Evolutionary conservation across 2,329 filamentous ascomycete genomes (phyloP).

Genomic region (Ramularia endophylla): DNA sequence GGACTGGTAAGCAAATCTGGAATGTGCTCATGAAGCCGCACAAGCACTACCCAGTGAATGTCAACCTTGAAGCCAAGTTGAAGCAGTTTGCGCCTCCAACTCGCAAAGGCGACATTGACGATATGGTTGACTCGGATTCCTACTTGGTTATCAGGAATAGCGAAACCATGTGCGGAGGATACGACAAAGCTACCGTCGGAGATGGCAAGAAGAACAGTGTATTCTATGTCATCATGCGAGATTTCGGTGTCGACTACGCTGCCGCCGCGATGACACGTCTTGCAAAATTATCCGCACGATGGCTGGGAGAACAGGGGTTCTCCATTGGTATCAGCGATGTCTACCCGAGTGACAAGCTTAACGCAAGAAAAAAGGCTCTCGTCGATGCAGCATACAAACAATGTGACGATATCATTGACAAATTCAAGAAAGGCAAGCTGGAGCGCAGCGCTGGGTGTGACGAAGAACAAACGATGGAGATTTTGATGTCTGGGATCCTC

Average conservation of each 20-base stretch:
- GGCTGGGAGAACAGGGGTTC: constrained; percentile 85
- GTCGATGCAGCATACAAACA: constrained; percentile 72
- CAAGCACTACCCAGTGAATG: constrained; percentile 69
- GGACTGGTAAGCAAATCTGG: constrained; percentile 98
- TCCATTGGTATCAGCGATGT: constrained; percentile 96
- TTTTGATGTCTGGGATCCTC: constrained; percentile 81
- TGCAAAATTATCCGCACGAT: constrained; percentile 82
- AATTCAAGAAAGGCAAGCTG: constrained; percentile 73
- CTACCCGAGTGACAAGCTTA: constrained; percentile 68
- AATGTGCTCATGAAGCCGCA: constrained; percentile 88
- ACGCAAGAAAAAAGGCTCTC: constrained; percentile 66
- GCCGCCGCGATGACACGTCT: constrained; percentile 90
- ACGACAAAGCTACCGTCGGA: constrained; percentile 98
- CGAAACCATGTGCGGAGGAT: constrained; percentile 92
- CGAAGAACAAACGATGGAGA: constrained; percentile 87
- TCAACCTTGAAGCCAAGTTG: constrained; percentile 92
- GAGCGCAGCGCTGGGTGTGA: constrained; percentile 85
- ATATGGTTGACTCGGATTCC: constrained; percentile 67
- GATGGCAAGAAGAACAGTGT: constrained; percentile 96
- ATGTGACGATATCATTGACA: constrained; percentile 76
- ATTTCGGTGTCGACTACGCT: constrained; percentile 85
- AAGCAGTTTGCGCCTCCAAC: constrained; percentile 66
- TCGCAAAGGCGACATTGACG: constrained; percentile 61
- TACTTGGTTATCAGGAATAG: constrained; percentile 94
- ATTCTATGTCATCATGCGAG: constrained; percentile 93